A percentile compares a stretch with the other conserved stretches of the same genome.
Conservation (phyloP, 192 early-diverging fungal genomes). For the Gryganskiella cystojenkinii region DNA sequence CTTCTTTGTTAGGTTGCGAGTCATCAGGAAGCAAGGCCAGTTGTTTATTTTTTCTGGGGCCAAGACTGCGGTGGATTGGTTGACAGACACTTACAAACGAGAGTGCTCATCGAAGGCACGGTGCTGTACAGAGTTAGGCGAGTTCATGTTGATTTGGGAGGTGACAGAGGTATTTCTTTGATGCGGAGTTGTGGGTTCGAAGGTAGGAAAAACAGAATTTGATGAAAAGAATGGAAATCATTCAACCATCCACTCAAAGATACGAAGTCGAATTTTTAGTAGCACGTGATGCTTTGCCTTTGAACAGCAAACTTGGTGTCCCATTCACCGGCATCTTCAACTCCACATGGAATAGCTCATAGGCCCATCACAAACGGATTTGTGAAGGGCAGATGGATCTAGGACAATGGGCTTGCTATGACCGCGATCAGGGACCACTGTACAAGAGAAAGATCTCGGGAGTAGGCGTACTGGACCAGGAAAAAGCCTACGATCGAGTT, state of each 20-base stretch:
- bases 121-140: constrained; percentile 48
- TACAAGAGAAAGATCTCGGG: too few relatives aligned
- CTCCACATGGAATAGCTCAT: not conserved
- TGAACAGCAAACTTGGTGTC: too few relatives aligned
- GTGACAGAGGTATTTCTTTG: not conserved
- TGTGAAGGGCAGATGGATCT: not conserved
- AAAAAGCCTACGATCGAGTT: too few relatives aligned
- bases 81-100: constrained; percentile 41
- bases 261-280: too few relatives aligned
- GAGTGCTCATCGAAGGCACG: constrained; percentile 56
- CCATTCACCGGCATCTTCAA: not conserved
- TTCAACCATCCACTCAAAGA: too few relatives aligned
- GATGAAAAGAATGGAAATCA: not conserved
- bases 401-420: constrained; percentile 10
- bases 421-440: not conserved
- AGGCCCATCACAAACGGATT: constrained; percentile 21
- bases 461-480: too few relatives aligned
- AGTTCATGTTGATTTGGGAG: constrained; percentile 28
- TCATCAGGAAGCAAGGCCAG: too few relatives aligned
- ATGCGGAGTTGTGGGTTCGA: not conserved
- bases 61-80: not conserved
- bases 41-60: not conserved
- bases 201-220: not conserved
- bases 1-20: too few relatives aligned
- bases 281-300: too few relatives aligned